Percentiles rank a stretch among this genome's conserved stretches.
Conservation (phyloP, 192 early-diverging fungal species). For the Anaeromyces robustus region DNA sequence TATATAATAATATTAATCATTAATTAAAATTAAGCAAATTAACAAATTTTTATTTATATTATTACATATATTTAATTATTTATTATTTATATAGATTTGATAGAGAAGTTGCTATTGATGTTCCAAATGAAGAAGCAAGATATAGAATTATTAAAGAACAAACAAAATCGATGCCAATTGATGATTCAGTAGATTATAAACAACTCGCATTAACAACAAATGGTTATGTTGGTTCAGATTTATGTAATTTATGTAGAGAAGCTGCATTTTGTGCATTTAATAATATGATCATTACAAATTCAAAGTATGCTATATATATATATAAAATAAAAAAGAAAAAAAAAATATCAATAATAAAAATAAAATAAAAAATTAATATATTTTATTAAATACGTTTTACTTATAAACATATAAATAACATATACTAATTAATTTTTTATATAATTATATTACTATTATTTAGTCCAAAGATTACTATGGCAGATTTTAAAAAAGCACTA, state of each 20-base stretch:
- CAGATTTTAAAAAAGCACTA: constrained; percentile 51
- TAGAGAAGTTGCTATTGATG: constrained; percentile 64
- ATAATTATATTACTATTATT: not conserved
- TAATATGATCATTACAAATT: constrained; percentile 5
- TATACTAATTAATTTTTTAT: not conserved
- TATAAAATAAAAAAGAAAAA: not conserved
- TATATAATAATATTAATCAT: too few species aligned
- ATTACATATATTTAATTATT: not conserved
- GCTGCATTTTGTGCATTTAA: constrained; percentile 33
- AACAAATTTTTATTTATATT: too few species aligned
- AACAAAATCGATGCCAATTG: constrained; percentile 35
- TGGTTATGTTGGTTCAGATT: constrained; percentile 90
- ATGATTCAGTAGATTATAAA: constrained; percentile 27
- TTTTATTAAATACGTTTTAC: too few species aligned
- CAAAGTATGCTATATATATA: constrained; percentile 10
- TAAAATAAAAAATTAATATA: too few species aligned
- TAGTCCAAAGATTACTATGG: constrained; percentile 18
- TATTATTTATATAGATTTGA: constrained; percentile 42
- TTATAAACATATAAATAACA: too few species aligned
- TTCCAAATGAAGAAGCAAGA: constrained; percentile 49
- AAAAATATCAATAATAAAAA: too few species aligned
- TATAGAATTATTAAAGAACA: constrained; percentile 42
- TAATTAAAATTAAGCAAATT: too few species aligned
- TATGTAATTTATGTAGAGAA: constrained; percentile 68
- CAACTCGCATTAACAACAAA: constrained; percentile 45